Evolutionary conservation across 2,329 filamentous ascomycete species (phyloP), one percentile per base, ranked within the genome.

Genomic region (Cladosporium cucumerinum): DNA sequence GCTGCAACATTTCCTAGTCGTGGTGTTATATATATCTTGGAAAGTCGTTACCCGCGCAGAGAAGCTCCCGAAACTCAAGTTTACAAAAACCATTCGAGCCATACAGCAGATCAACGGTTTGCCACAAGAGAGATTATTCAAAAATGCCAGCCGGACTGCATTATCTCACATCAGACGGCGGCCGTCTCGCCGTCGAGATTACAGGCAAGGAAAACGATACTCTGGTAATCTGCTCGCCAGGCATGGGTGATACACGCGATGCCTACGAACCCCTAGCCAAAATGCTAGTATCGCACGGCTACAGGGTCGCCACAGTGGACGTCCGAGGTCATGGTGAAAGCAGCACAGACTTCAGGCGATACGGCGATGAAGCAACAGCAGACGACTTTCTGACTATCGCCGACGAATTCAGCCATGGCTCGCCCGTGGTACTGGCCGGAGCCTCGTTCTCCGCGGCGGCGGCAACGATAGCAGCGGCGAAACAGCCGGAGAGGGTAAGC

Each of bases 251-350:
- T 28, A 28, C 39, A 14, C 65, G 65, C 32, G 61, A 64, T 48
- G 39, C 54, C 23, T 65, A 59, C 36, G 52, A 26, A 21, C 61
- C 65, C 23, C 54, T 66, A 10, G 54, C 52, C 1, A 30, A 63
- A 23, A 32, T 46, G 8, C 18, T 66, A 2, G 61, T 65, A n/a
- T 28, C 60, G 12, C 21, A 21, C 14, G 65, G 65, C 16, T 65
- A 66, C 55, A 59, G 32, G 7, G 65, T 65, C 30, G 65, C 61
- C 8, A 46, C 25, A n/a, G 46, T 66, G 36, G 65, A 66, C 55
- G 43, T 32, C 16, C 61, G 65, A 21, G 65, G 61, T 21, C 65
- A 66, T 25, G 65, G 65, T 54, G 65, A 66, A 18, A 66, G 65
- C 65, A 55, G 36, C 5, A 49, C 65, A 6, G 32, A 28, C 18